A percentile compares a stretch with the other conserved stretches of the same genome.
Evolutionary conservation across 768 basidiomycete species (phyloP).

Genomic region (Epithele typhae): DNA sequence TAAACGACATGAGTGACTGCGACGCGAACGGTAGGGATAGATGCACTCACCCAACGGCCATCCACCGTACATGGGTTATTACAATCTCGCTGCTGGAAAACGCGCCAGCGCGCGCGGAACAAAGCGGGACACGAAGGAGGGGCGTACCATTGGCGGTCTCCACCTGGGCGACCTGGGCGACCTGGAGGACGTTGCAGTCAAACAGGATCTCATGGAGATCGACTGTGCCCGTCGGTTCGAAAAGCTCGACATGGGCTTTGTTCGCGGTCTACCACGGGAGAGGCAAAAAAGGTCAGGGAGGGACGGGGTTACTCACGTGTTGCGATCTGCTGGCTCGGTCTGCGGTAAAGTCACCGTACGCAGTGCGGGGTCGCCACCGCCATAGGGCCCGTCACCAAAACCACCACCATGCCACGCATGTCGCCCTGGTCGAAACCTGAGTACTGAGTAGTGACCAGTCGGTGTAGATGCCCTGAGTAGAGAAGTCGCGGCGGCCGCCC

Average conservation of each 20-base stretch:
- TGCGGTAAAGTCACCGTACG: conserved; percentile 45
- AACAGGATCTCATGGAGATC: conserved; percentile 93
- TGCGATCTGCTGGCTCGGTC: conserved; percentile 98
- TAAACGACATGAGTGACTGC: neutral
- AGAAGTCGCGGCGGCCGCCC: conserved; percentile 60
- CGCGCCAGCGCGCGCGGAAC: neutral
- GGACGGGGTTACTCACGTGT: conserved; percentile 62
- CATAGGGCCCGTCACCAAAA: conserved; percentile 27
- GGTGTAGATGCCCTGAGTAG: conserved; percentile 85
- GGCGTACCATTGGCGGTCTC: conserved; percentile 86
- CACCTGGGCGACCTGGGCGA: conserved; percentile 80
- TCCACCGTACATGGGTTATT: conserved; percentile 92
- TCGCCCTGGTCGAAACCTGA: conserved; percentile 75
- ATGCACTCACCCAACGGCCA: conserved; percentile 66
- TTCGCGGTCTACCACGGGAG: conserved; percentile 99
- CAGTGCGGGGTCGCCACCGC: conserved; percentile 33
- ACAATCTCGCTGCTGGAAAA: conserved; percentile 72
- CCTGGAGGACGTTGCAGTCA: conserved; percentile 95
- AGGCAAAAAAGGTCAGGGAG: conserved; percentile 35
- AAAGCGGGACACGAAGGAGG: neutral
- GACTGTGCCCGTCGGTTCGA: conserved; percentile 96
- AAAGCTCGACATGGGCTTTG: conserved; percentile 95
- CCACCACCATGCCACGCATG: conserved; percentile 32
- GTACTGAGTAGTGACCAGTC: no score
- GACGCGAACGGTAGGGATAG: neutral